These are phyloP conservation scores for Aspergillus candidus DNA, from an alignment of 2,329 filamentous ascomycete species.

Conservation along the genomic window DNA sequence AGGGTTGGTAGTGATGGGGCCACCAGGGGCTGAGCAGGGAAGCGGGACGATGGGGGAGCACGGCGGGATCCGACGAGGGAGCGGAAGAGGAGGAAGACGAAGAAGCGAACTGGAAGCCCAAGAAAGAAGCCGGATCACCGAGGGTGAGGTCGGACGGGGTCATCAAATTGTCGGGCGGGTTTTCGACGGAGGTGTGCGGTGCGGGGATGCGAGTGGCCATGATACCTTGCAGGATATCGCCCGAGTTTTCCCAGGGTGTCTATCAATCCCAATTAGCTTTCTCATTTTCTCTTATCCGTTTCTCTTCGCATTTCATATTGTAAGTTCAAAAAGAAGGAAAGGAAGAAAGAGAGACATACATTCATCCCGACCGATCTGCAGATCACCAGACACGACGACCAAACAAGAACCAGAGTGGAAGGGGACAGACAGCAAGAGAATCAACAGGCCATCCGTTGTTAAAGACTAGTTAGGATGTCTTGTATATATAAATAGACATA, in stretches of 20 bases:
- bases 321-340: neutral
- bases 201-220: slow-evolving; percentile 15
- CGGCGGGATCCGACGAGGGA: slow-evolving; percentile 8
- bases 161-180: slow-evolving; percentile 9
- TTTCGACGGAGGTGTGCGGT: slow-evolving; percentile 9
- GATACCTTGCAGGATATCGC: slow-evolving; percentile 30
- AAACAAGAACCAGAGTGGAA: neutral
- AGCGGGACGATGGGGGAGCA: slow-evolving; percentile 15
- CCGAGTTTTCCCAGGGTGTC: slow-evolving; percentile 18
- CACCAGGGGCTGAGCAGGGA: slow-evolving; percentile 18
- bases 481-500: too few relatives aligned
- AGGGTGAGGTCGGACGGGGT: slow-evolving; percentile 12
- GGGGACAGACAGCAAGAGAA: neutral
- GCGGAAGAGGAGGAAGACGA: too few relatives aligned
- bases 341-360: slow-evolving; percentile 9
- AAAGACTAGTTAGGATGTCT: too few relatives aligned
- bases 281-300: neutral
- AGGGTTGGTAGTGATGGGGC: slow-evolving; percentile 5
- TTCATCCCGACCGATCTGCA: slow-evolving; percentile 7
- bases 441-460: neutral
- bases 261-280: neutral
- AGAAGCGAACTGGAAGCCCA: slow-evolving; percentile 21
- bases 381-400: neutral
- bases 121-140: slow-evolving; percentile 19
- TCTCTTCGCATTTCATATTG: neutral